Evolutionary conservation across 257 asterid species (phyloP).

Genomic region (Solanum tarapatanum): DNA sequence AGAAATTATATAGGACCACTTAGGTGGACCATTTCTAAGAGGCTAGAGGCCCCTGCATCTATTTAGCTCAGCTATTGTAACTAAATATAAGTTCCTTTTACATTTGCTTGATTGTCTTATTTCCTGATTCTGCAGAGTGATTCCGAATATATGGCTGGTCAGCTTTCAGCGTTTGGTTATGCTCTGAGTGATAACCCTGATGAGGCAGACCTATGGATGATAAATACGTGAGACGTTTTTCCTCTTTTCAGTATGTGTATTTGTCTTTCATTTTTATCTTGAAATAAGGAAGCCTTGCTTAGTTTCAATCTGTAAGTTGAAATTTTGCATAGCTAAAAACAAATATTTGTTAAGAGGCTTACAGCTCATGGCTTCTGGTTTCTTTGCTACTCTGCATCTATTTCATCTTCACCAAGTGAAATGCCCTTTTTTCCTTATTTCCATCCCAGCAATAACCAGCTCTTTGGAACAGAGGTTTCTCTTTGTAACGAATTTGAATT

Average conservation of each 20-base stretch:
- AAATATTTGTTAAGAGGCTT: neutral
- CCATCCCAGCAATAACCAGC: neutral
- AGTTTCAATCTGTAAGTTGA: neutral
- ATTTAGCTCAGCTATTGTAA: neutral
- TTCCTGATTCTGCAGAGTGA: slow-evolving; percentile 54
- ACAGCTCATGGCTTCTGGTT: neutral
- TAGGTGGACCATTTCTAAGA: neutral
- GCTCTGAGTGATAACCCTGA: slow-evolving; percentile 69
- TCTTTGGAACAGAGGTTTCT: neutral
- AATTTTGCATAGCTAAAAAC: neutral
- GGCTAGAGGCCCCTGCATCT: neutral
- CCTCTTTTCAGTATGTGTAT: neutral
- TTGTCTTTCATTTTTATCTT: neutral
- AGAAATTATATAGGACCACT: neutral
- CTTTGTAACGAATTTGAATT: neutral
- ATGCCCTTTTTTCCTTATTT: neutral
- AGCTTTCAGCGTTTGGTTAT: slow-evolving; percentile 95
- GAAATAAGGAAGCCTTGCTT: neutral
- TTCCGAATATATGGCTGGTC: slow-evolving; percentile 98
- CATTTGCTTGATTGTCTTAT: neutral
- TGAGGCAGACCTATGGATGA: slow-evolving; percentile 92
- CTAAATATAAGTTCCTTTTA: neutral
- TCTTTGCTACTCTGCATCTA: neutral
- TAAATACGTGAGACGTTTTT: slow-evolving; percentile 70
- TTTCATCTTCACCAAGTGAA: neutral